Evolutionary conservation across 805 yeast genomes (phyloP), one percentile per base, ranked within the genome.

Genomic region (Lipomyces japonicus): DNA sequence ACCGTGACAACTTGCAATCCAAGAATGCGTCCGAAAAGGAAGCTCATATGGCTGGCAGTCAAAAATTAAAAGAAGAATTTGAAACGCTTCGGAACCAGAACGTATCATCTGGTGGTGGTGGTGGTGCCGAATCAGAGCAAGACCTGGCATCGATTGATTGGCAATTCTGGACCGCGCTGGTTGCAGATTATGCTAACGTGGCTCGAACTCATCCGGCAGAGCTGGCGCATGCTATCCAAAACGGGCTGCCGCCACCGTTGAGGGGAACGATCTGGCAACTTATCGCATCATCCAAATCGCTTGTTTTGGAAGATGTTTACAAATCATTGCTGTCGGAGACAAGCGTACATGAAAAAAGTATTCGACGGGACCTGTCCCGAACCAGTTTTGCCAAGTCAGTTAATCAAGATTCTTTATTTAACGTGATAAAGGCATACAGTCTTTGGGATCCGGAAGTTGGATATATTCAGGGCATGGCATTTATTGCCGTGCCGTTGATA

Each of bases 391-490:
- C 86, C 53, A 78, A 86, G 50, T 74, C 74, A 24, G 79, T 80
- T 44, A 81, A 82, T 61, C 70, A 75, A 10, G 82, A 78, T 30
- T 81, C 86, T 43, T 70, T 93, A 31, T 85, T 74, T 63, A 80
- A 81, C 49, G 82, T 93, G 25, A 77, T 93, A 55, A 86, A 85
- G 63, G 90, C 89, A 0, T 93, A 91, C 69, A 80, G 93, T 21
- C 69, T 87, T 42, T 84, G 79, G 65, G 97, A 93, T 66, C 81
- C 85, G 1, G 97, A 90, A 44, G 96, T 93, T 44, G 98, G 98
- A 0, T 93, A 93, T 63, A 93, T 97, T 1, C 98, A 93, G 68
- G 97, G 98, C 5, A 89, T 93, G 96, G 95, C 95, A 1, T 93
- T 93, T 63, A 79, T 93, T 39, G 79, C 86, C 0, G 88, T 88